These are phyloP conservation scores for Russula foetens DNA, from an alignment of 768 basidiomycete genomes.

Conservation along the genomic window DNA sequence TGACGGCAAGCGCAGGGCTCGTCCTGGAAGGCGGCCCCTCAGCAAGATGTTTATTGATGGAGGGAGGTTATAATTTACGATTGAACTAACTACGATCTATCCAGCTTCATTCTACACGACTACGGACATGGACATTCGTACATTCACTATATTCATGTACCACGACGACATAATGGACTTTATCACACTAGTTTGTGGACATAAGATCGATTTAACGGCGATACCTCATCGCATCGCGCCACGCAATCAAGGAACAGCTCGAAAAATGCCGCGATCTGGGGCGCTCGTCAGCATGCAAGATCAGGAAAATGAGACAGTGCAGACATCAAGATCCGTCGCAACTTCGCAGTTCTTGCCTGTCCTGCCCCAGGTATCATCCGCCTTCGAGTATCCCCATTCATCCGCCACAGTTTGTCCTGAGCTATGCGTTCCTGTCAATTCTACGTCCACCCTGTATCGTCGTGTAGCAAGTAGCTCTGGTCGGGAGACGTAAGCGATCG, in stretches of 20 bases:
- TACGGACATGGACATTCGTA: neutral
- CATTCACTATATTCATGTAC: conserved; percentile 3
- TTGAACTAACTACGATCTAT: conserved; percentile 6
- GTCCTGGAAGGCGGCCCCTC: conserved; percentile 42
- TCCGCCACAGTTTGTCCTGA: conserved; percentile 79
- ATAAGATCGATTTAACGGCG: conserved; percentile 43
- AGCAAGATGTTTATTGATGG: conserved; percentile 83
- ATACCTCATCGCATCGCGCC: conserved; percentile 45
- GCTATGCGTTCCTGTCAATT: conserved; percentile 56
- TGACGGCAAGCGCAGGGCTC: conserved; percentile 48
- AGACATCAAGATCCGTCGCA: conserved; percentile 57
- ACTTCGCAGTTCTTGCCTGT: conserved; percentile 72
- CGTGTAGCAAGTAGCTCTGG: conserved; percentile 55
- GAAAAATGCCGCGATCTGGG: conserved; percentile 58
- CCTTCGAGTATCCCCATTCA: conserved; percentile 52
- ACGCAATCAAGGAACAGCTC: conserved; percentile 55
- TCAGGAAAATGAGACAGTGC: conserved; percentile 20
- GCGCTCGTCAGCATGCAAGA: conserved; percentile 1
- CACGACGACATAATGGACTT: neutral
- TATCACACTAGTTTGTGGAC: neutral
- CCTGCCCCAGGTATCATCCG: conserved; percentile 63
- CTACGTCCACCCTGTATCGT: conserved; percentile 79
- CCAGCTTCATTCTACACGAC: neutral
- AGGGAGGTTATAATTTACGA: conserved; percentile 25
- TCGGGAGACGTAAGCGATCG: conserved; percentile 65